A percentile compares a stretch with the other conserved stretches of the same genome.
Evolutionary conservation across 2,329 filamentous ascomycete species (phyloP).

Genomic region (Capronia coronata): DNA sequence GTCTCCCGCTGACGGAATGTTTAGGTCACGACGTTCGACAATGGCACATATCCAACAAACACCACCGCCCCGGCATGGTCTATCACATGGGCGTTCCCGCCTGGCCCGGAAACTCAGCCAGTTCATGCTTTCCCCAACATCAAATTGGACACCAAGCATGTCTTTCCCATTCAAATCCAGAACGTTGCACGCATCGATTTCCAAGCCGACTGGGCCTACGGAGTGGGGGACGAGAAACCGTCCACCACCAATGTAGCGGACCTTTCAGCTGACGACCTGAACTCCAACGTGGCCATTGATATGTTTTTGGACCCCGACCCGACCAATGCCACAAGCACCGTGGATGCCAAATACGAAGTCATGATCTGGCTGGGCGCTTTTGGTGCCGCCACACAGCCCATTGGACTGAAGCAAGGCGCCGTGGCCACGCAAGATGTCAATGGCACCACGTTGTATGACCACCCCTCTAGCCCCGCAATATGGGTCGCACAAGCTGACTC

Average conservation of each 20-base stretch:
- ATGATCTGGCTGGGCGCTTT: constrained; percentile 53
- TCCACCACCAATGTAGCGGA: constrained; percentile 34
- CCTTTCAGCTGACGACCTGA: constrained; percentile 37
- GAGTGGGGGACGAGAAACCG: constrained; percentile 39
- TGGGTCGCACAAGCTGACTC: background rate
- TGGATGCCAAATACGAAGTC: constrained; percentile 44
- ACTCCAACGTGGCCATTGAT: constrained; percentile 54
- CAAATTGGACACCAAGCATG: constrained; percentile 38
- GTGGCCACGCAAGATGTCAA: constrained; percentile 37
- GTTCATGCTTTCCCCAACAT: constrained; percentile 54
- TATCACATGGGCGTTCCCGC: constrained; percentile 49
- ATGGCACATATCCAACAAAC: constrained; percentile 46
- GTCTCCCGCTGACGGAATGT: background rate
- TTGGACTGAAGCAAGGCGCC: constrained; percentile 37
- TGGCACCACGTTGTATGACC: constrained; percentile 36
- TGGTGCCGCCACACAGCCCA: constrained; percentile 44
- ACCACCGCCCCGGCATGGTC: constrained; percentile 46
- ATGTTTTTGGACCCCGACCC: constrained; percentile 51
- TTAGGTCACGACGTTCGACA: constrained; percentile 47
- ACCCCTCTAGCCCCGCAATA: background rate
- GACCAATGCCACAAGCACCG: constrained; percentile 37
- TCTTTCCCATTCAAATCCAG: constrained; percentile 41
- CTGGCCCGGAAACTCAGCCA: constrained; percentile 38
- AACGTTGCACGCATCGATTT: constrained; percentile 39
- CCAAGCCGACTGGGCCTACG: constrained; percentile 48